Conservation (phyloP, 1,139 yeast species). For the Taphrina pruni region DNA sequence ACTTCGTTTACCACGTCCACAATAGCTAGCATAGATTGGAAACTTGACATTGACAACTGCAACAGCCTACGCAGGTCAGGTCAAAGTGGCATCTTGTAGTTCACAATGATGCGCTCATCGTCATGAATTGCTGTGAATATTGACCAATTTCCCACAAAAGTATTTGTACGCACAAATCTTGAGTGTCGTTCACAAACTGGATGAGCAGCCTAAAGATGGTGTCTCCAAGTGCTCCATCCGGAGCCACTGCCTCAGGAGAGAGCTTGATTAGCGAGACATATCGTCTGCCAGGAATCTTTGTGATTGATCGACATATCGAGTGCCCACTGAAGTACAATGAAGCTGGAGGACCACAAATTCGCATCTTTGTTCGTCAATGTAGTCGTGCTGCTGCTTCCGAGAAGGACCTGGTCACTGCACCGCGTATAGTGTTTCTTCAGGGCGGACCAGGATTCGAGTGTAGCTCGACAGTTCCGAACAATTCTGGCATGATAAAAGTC, state of each 20-base stretch:
- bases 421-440: conserved; percentile 56
- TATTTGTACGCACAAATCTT: background rate
- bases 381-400: conserved; percentile 41
- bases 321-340: conserved; percentile 43
- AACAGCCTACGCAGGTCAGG: too few relatives aligned
- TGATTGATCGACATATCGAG: conserved; percentile 25
- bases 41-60: too few relatives aligned
- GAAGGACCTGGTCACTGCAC: conserved; percentile 1
- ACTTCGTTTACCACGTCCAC: too few relatives aligned
- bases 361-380: conserved; percentile 44
- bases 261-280: background rate
- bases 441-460: conserved; percentile 65
- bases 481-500: conserved; percentile 54
- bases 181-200: background rate
- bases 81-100: too few relatives aligned
- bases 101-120: too few relatives aligned
- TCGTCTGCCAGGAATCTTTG: conserved; percentile 21
- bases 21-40: too few relatives aligned
- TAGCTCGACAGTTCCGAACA: conserved; percentile 53
- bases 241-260: background rate
- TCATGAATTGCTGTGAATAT: background rate
- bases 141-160: background rate
- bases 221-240: background rate
- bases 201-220: background rate
- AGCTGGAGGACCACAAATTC: conserved; percentile 24